Conservation (phyloP, 148 eudicot genomes). For the Fagopyrum tataricum region DNA sequence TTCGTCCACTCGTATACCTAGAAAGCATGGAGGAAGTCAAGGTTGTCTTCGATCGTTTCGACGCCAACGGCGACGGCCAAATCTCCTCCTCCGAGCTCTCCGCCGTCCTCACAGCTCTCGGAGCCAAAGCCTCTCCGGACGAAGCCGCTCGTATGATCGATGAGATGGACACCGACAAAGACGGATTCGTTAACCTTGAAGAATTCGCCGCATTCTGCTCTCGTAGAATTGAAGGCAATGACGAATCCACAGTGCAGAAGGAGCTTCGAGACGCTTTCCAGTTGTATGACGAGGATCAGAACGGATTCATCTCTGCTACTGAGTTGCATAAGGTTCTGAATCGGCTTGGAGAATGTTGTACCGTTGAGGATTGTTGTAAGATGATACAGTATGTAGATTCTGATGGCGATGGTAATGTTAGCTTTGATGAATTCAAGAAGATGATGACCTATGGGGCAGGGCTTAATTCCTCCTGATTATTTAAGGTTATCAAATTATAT, state of each 20-base stretch:
- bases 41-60: constrained; percentile 15
- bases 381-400: constrained; percentile 69
- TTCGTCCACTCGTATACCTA: neutral
- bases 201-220: constrained; percentile 46
- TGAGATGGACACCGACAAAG: constrained; percentile 62
- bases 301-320: constrained; percentile 54
- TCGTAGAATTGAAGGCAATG: constrained; percentile 22
- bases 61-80: constrained; percentile 15
- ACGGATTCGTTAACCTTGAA: constrained; percentile 44
- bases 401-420: constrained; percentile 68
- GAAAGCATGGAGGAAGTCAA: constrained; percentile 11
- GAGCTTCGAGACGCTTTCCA: constrained; percentile 66
- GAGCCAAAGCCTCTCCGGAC: neutral
- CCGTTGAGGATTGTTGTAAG: constrained; percentile 46
- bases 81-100: constrained; percentile 16
- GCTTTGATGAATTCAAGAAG: constrained; percentile 66
- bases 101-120: constrained; percentile 10
- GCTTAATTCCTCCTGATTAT: neutral
- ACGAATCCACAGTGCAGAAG: constrained; percentile 12
- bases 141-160: constrained; percentile 41
- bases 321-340: constrained; percentile 63
- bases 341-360: constrained; percentile 58
- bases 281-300: constrained; percentile 55
- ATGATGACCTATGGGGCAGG: constrained; percentile 37
- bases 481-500: neutral